Conservation (phyloP, 345 rosid genomes). For the Crucihimalaya himalaica region DNA sequence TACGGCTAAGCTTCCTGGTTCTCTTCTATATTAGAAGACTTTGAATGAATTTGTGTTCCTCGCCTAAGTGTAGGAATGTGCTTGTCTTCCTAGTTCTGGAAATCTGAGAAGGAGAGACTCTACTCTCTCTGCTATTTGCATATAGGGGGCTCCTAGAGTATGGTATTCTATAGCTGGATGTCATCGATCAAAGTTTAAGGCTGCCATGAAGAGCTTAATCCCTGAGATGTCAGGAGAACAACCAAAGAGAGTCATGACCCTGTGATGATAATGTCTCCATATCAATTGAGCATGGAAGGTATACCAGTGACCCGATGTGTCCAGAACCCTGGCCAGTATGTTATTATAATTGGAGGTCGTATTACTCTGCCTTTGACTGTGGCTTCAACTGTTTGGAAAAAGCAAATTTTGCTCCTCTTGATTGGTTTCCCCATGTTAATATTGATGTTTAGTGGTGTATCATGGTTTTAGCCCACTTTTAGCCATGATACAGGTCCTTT, state of each 20-base stretch:
- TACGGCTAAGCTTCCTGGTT: conserved; percentile 59
- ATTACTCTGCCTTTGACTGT: conserved; percentile 59
- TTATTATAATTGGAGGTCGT: conserved; percentile 59
- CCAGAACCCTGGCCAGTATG: conserved; percentile 75
- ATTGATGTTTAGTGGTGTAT: too few relatives aligned
- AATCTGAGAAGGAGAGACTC: conserved; percentile 64
- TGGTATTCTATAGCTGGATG: conserved; percentile 64
- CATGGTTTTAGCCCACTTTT: too few relatives aligned
- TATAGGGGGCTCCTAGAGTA: conserved; percentile 65
- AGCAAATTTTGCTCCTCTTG: conserved; percentile 65
- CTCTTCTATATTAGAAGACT: conserved; percentile 66
- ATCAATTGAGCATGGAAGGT: conserved; percentile 52
- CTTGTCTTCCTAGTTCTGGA: conserved; percentile 63
- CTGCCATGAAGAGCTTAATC: conserved; percentile 42
- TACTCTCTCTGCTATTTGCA: conserved; percentile 65
- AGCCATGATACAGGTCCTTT: too few relatives aligned
- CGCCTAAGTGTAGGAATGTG: conserved; percentile 69
- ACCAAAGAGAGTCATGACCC: conserved; percentile 36
- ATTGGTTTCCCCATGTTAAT: conserved; percentile 76
- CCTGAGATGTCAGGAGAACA: conserved; percentile 36
- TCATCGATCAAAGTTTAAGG: conserved; percentile 46
- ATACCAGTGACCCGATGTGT: conserved; percentile 62
- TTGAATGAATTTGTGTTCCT: conserved; percentile 50
- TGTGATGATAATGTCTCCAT: conserved; percentile 42
- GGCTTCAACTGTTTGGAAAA: conserved; percentile 75